A percentile compares a stretch with the other conserved stretches of the same genome.
Conservation (phyloP, 2,329 filamentous ascomycete genomes). For the Phialemonium atrogriseum region DNA sequence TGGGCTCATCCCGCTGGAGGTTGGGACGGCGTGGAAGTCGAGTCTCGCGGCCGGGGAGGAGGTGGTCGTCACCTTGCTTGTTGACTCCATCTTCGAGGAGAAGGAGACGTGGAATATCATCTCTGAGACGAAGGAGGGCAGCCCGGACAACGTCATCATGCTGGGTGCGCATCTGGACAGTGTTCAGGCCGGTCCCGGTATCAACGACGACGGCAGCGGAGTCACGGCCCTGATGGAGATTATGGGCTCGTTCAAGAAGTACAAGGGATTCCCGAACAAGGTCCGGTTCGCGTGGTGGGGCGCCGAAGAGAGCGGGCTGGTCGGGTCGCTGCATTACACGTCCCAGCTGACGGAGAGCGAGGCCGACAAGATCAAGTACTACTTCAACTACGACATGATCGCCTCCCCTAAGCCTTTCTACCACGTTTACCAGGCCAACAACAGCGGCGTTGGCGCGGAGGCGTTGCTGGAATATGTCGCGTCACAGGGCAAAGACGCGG, state of each 20-base stretch:
- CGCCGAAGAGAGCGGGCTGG: slow-evolving; percentile 33
- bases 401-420: slow-evolving; percentile 26
- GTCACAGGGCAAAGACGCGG: slow-evolving; percentile 21
- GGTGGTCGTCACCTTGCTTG: slow-evolving; percentile 21
- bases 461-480: slow-evolving; percentile 24
- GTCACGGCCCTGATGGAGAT: slow-evolving; percentile 30
- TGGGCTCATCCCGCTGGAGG: slow-evolving; percentile 18
- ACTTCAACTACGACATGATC: slow-evolving; percentile 35
- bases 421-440: slow-evolving; percentile 21
- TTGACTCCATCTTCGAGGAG: slow-evolving; percentile 27
- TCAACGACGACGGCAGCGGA: slow-evolving; percentile 39
- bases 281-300: slow-evolving; percentile 37
- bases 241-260: slow-evolving; percentile 13
- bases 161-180: slow-evolving; percentile 35
- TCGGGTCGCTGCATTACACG: slow-evolving; percentile 27
- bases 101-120: slow-evolving; percentile 35
- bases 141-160: slow-evolving; percentile 31
- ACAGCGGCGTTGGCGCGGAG: slow-evolving; percentile 26
- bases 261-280: slow-evolving; percentile 27
- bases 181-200: slow-evolving; percentile 33
- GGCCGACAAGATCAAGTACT: slow-evolving; percentile 24
- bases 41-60: slow-evolving; percentile 23
- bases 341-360: slow-evolving; percentile 22
- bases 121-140: slow-evolving; percentile 34
- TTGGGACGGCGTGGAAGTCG: slow-evolving; percentile 17